Evolutionary conservation across 2,329 filamentous ascomycete species (phyloP).

Genomic region (Chrysoporthe puriensis): DNA sequence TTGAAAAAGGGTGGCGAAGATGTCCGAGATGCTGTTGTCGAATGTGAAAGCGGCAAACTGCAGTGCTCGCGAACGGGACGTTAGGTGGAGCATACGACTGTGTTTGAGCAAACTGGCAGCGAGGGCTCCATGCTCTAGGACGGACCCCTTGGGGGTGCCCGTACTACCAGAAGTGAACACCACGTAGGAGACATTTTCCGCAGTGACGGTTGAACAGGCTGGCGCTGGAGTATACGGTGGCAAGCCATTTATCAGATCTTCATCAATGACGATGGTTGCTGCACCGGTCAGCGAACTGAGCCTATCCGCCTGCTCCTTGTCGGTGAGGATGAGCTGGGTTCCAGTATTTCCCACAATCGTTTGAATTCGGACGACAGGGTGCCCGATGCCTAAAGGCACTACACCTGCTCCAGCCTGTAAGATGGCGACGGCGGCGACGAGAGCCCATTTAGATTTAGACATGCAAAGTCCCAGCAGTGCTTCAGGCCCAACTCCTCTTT

Average conservation of each 20-base stretch:
- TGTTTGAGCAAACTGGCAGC: not conserved
- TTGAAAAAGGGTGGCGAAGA: conserved; percentile 53
- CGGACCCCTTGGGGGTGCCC: conserved; percentile 46
- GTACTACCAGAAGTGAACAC: conserved; percentile 59
- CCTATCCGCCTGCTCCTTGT: not conserved
- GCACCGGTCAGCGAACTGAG: conserved; percentile 5
- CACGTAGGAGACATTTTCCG: conserved; percentile 36
- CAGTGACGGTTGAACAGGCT: not conserved
- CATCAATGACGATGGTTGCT: conserved; percentile 20
- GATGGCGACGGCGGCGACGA: conserved; percentile 39
- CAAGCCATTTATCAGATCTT: not conserved
- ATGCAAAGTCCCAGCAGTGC: conserved; percentile 40
- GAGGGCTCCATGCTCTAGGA: conserved; percentile 1
- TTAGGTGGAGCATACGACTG: conserved; percentile 4
- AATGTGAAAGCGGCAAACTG: conserved; percentile 52
- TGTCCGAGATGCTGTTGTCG: conserved; percentile 56
- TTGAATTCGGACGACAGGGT: conserved; percentile 41
- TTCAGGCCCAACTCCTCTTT: conserved; percentile 34
- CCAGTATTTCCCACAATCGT: conserved; percentile 39
- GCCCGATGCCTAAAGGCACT: conserved; percentile 41
- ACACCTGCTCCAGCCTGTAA: conserved; percentile 40
- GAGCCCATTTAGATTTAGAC: conserved; percentile 39
- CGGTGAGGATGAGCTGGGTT: conserved; percentile 26
- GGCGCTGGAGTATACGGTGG: not conserved
- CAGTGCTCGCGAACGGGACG: conserved; percentile 34